Conservation (phyloP, 164 flowering plant genomes). For the Akebia trifoliata region DNA sequence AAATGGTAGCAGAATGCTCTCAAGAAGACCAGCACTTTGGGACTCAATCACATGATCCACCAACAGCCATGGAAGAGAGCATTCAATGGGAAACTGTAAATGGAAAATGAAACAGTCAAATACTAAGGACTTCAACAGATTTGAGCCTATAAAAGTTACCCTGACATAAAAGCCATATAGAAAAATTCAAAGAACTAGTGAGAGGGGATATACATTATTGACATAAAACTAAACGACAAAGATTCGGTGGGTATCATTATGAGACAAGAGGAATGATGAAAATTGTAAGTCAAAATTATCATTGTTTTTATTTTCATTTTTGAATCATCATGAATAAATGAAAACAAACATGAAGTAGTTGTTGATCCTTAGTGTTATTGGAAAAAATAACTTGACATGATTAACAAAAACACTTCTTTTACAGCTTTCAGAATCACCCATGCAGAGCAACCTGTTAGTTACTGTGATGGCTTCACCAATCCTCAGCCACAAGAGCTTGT, state of each 20-base stretch:
- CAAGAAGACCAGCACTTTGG: constrained; percentile 73
- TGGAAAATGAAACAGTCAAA: constrained; percentile 5
- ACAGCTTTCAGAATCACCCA: constrained; percentile 75
- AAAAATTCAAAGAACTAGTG: not conserved
- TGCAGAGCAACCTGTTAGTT: constrained; percentile 42
- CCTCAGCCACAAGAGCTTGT: constrained; percentile 80
- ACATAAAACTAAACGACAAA: too few species aligned
- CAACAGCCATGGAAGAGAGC: constrained; percentile 99
- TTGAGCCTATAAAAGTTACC: not conserved
- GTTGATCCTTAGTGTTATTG: too few species aligned
- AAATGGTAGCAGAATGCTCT: constrained; percentile 84
- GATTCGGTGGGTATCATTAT: too few species aligned
- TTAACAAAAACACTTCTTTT: constrained; percentile 2
- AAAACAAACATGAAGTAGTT: too few species aligned
- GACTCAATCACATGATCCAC: constrained; percentile 80
- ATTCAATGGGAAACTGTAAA: constrained; percentile 91
- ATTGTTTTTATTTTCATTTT: too few species aligned
- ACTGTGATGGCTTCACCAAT: constrained; percentile 85
- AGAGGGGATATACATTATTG: too few species aligned
- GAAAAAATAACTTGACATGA: not conserved
- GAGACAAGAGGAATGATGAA: too few species aligned
- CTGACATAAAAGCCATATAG: not conserved
- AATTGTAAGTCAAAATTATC: too few species aligned
- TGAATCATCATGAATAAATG: too few species aligned
- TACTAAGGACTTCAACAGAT: too few species aligned